A percentile compares a stretch with the other conserved stretches of the same genome.
phyloP scores from a whole-genome alignment of 2,329 filamentous ascomycete genomes.

The Ophiocordyceps camponoti-rufipedis region DNA sequence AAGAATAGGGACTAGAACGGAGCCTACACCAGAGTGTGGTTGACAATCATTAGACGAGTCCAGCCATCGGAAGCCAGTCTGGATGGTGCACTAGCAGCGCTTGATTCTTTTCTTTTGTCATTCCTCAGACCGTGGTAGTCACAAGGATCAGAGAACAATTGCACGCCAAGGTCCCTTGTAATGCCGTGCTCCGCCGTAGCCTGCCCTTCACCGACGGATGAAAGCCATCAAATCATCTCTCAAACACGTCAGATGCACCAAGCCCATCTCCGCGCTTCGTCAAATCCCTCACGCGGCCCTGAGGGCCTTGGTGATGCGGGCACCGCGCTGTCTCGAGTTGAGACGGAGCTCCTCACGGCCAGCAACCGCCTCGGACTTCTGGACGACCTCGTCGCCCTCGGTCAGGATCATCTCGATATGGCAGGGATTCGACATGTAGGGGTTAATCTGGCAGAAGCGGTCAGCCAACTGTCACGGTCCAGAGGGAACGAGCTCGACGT shows the following conservation, averaged over 20 bases:
- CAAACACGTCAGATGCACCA: conserved; percentile 3
- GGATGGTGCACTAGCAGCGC: background rate
- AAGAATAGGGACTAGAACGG: too few species aligned
- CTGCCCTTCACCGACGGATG: conserved; percentile 19
- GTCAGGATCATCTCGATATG: conserved; percentile 99
- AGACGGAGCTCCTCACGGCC: conserved; percentile 51
- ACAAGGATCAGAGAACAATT: conserved; percentile 12
- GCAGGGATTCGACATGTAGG: conserved; percentile 99
- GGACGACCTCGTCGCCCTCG: conserved; percentile 87
- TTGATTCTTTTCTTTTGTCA: conserved; percentile 7
- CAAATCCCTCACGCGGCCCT: conserved; percentile 35
- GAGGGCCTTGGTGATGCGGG: conserved; percentile 44
- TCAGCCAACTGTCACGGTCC: background rate
- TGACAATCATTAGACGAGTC: too few species aligned
- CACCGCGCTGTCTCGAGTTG: conserved; percentile 82
- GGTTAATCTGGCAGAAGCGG: conserved; percentile 62
- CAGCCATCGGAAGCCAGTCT: too few species aligned
- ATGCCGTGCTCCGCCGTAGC: conserved; percentile 20
- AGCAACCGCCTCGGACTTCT: conserved; percentile 78
- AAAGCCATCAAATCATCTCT: conserved; percentile 17
- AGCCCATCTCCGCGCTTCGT: background rate
- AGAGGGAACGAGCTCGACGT: conserved; percentile 29
- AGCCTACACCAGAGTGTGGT: too few species aligned
- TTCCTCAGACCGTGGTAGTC: conserved; percentile 7
- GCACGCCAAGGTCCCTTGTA: conserved; percentile 17